Evolutionary conservation across 2,329 filamentous ascomycete genomes (phyloP).

Genomic region (Zymoseptoria crescenta): DNA sequence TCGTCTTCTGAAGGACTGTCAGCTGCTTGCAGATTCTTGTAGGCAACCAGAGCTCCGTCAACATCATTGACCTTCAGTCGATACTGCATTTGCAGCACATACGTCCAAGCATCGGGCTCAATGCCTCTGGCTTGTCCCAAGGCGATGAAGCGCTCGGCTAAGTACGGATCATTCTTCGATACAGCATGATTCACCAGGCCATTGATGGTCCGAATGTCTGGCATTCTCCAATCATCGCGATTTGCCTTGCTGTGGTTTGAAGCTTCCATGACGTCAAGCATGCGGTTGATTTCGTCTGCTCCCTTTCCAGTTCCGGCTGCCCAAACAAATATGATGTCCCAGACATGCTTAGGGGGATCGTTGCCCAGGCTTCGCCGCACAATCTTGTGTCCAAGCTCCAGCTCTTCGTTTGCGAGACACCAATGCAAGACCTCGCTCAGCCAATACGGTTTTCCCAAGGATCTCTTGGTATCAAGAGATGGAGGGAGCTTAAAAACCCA

Average conservation of each 20-base stretch:
- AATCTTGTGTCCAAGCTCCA: constrained; percentile 55
- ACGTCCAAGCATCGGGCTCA: constrained; percentile 60
- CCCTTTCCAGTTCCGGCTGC: constrained; percentile 64
- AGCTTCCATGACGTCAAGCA: constrained; percentile 58
- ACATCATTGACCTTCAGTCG: constrained; percentile 66
- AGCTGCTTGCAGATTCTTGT: constrained; percentile 52
- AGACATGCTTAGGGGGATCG: constrained; percentile 35
- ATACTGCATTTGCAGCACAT: constrained; percentile 67
- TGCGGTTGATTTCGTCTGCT: constrained; percentile 63
- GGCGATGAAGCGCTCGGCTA: constrained; percentile 65
- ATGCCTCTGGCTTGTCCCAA: constrained; percentile 60
- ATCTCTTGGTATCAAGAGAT: background rate
- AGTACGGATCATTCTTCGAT: constrained; percentile 58
- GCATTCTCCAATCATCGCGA: constrained; percentile 40
- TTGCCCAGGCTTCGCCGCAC: constrained; percentile 38
- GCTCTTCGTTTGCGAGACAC: constrained; percentile 41
- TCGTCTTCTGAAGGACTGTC: constrained; percentile 53
- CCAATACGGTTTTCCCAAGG: background rate
- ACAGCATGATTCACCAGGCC: constrained; percentile 64
- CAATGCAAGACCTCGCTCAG: constrained; percentile 12
- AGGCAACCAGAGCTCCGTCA: constrained; percentile 59
- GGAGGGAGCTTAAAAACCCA: constrained; percentile 47
- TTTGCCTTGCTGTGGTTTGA: constrained; percentile 25
- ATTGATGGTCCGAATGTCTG: constrained; percentile 70
- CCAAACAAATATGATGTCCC: constrained; percentile 70